Evolutionary conservation across 202 grass and related monocot genomes (phyloP).

Genomic region (Miscanthus sacchariflorus): DNA sequence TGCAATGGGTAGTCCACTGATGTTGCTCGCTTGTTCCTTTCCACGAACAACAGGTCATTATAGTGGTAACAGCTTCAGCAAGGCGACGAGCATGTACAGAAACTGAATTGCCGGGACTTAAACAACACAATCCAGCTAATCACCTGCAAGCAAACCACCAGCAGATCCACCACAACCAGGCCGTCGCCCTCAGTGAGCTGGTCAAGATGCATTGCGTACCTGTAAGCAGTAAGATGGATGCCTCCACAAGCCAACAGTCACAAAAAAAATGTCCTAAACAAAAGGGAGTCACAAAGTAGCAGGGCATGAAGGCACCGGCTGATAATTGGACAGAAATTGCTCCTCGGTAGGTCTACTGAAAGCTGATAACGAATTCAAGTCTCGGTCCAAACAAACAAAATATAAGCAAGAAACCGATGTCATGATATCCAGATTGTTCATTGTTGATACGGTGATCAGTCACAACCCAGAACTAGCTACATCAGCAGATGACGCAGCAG

Average conservation of each 20-base stretch:
- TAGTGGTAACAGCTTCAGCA: slow-evolving; percentile 5
- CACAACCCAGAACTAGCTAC: not conserved
- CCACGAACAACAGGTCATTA: not conserved
- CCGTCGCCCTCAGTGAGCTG: not conserved
- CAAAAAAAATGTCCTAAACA: not conserved
- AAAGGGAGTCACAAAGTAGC: not conserved
- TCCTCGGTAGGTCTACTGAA: not conserved
- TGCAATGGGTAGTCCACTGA: not conserved
- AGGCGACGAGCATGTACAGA: slow-evolving; percentile 1
- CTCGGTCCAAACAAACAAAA: not conserved
- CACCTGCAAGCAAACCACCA: not conserved
- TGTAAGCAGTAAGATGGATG: not conserved
- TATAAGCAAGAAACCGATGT: not conserved
- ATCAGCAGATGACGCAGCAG: not conserved
- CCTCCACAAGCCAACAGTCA: not conserved
- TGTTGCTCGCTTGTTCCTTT: not conserved
- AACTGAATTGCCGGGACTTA: not conserved
- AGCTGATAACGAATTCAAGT: not conserved
- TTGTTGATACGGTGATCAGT: not conserved
- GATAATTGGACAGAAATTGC: not conserved
- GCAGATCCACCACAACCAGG: not conserved
- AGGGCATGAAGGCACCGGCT: not conserved
- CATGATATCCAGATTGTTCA: not conserved
- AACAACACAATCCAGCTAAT: slow-evolving; percentile 3
- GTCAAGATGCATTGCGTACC: not conserved